Evolutionary conservation across 1,139 yeast genomes (phyloP).

Genomic region (Yamadazyma diddensiae): DNA sequence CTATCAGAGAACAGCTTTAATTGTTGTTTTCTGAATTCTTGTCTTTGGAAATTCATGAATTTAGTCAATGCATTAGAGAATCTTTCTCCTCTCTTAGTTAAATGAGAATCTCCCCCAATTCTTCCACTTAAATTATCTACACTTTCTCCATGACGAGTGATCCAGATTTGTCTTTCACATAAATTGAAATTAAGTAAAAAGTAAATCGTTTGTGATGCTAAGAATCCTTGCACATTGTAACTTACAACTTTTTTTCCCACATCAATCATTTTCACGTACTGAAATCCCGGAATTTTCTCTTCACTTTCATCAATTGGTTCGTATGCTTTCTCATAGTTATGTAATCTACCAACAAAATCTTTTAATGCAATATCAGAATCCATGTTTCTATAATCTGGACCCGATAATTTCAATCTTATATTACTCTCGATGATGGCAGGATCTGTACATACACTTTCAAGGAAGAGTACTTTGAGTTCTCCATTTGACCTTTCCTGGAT

Average conservation of each 20-base stretch:
- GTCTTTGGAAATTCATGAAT: constrained; percentile 72
- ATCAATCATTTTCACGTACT: constrained; percentile 92
- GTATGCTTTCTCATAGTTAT: constrained; percentile 85
- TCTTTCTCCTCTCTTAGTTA: constrained; percentile 75
- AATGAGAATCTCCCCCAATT: constrained; percentile 85
- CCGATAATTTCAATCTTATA: constrained; percentile 78
- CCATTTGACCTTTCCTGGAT: constrained; percentile 71
- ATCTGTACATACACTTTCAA: constrained; percentile 88
- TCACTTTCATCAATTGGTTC: constrained; percentile 84
- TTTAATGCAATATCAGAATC: constrained; percentile 75
- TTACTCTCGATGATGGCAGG: constrained; percentile 75
- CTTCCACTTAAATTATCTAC: constrained; percentile 78
- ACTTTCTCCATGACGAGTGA: constrained; percentile 92
- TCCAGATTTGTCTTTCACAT: constrained; percentile 91
- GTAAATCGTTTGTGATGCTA: constrained; percentile 91
- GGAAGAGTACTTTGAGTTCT: constrained; percentile 73
- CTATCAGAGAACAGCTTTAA: constrained; percentile 49
- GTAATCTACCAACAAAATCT: constrained; percentile 80
- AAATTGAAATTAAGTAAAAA: constrained; percentile 87
- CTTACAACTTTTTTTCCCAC: constrained; percentile 94
- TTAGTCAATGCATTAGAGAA: constrained; percentile 70
- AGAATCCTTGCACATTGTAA: constrained; percentile 84
- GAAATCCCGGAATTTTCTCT: constrained; percentile 59
- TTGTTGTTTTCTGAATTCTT: constrained; percentile 65
- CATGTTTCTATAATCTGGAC: constrained; percentile 90